Evolutionary conservation across 2,329 filamentous ascomycete genomes (phyloP).

Genomic region (Alternaria postmessia): DNA sequence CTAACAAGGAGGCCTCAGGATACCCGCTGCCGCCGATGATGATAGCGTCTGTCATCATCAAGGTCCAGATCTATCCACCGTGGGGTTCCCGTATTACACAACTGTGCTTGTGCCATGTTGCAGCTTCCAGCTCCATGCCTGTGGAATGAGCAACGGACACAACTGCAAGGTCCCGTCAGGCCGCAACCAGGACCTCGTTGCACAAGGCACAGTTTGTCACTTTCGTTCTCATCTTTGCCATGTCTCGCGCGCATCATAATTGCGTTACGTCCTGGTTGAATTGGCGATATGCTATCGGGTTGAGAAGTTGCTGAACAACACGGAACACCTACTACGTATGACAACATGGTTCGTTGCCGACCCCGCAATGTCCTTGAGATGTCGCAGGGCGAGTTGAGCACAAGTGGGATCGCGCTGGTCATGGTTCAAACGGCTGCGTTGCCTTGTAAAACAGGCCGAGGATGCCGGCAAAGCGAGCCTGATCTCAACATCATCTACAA

Average conservation of each 20-base stretch:
- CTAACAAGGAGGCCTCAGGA: not conserved
- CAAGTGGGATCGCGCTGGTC: not conserved
- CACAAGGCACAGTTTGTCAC: constrained; percentile 3
- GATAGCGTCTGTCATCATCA: not conserved
- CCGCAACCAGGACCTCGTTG: constrained; percentile 1
- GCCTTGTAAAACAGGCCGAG: not conserved
- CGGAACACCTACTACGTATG: not conserved
- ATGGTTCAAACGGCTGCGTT: not conserved
- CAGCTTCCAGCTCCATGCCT: constrained; percentile 12
- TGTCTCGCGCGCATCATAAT: not conserved
- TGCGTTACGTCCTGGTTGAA: not conserved
- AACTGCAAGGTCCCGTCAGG: constrained; percentile 21
- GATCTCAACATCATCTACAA: not conserved
- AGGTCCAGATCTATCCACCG: not conserved
- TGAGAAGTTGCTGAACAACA: not conserved
- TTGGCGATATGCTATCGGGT: not conserved
- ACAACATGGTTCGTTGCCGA: not conserved
- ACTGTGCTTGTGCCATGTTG: constrained; percentile 3
- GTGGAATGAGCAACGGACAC: constrained; percentile 7
- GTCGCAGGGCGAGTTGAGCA: not conserved
- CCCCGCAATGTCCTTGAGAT: not conserved
- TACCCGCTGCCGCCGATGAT: not conserved
- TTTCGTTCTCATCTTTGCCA: not conserved
- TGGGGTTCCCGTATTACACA: constrained; percentile 2
- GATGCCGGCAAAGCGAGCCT: not conserved